Evolutionary conservation across 176 grass and related monocot species (phyloP).

Genomic region (Musa itinerans): DNA sequence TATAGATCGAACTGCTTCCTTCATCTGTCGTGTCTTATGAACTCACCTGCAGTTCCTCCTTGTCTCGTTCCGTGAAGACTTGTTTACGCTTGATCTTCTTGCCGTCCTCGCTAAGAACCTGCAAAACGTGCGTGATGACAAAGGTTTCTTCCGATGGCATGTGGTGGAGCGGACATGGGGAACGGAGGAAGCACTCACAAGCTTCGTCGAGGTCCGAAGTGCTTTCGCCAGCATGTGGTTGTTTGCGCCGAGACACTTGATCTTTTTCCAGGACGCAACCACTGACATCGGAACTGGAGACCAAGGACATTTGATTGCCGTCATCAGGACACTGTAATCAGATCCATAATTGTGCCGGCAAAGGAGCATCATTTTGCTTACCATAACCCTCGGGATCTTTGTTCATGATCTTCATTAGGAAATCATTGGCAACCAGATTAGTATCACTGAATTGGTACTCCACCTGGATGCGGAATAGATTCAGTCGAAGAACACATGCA

Average conservation of each 20-base stretch:
- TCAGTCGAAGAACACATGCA: not conserved
- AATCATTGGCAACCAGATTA: constrained; percentile 67
- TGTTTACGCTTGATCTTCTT: constrained; percentile 66
- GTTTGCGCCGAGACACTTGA: constrained; percentile 54
- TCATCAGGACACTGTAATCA: not conserved
- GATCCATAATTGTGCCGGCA: not conserved
- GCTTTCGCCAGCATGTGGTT: constrained; percentile 66
- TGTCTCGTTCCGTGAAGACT: constrained; percentile 53
- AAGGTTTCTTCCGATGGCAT: not conserved
- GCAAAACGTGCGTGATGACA: constrained; percentile 3
- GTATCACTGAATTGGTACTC: constrained; percentile 84
- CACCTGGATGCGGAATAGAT: constrained; percentile 22
- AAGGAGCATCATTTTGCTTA: constrained; percentile 15
- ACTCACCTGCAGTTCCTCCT: constrained; percentile 63
- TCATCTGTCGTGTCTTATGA: too few relatives aligned
- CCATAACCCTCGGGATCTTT: constrained; percentile 68
- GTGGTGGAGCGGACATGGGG: not conserved
- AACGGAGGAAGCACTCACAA: constrained; percentile 30
- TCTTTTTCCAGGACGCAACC: constrained; percentile 78
- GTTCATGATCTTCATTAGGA: constrained; percentile 78
- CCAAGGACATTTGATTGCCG: not conserved
- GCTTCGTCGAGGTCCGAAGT: constrained; percentile 65
- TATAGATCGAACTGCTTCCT: not conserved
- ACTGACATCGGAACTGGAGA: constrained; percentile 55
- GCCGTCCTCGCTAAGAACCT: constrained; percentile 63